A percentile compares a stretch with the other conserved stretches of the same genome.
phyloP scores from a whole-genome alignment of 306 rosid genomes.

The Cajanus cajan region DNA sequence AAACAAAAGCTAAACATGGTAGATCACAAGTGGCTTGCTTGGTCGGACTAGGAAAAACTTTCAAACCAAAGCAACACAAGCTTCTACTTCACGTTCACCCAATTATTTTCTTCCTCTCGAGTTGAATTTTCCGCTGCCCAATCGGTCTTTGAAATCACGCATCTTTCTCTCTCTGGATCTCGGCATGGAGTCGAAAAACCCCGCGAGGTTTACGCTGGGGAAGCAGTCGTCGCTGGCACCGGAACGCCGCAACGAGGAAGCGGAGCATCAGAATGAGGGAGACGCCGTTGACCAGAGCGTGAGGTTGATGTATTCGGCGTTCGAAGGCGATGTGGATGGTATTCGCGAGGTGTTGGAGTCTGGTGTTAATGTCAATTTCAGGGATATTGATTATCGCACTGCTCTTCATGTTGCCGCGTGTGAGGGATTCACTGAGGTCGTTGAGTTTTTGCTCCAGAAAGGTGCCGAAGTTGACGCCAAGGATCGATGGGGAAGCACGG shows the following conservation, averaged over 20 bases:
- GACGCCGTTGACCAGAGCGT: slow-evolving; percentile 60
- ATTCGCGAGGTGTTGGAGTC: slow-evolving; percentile 63
- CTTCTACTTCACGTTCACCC: background rate
- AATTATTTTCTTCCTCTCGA: background rate
- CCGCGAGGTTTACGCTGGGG: slow-evolving; percentile 62
- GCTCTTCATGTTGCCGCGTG: slow-evolving; percentile 92
- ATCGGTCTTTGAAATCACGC: slow-evolving; percentile 9
- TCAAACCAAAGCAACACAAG: background rate
- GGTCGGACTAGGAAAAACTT: background rate
- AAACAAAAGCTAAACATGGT: background rate
- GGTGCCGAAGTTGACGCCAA: slow-evolving; percentile 70
- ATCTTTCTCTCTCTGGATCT: background rate
- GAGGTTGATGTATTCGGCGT: slow-evolving; percentile 76
- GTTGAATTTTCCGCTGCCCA: background rate
- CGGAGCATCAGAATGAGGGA: slow-evolving; percentile 6
- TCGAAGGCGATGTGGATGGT: slow-evolving; percentile 82
- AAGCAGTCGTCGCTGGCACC: slow-evolving; percentile 94
- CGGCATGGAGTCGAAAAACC: slow-evolving; percentile 61
- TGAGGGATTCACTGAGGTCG: slow-evolving; percentile 72
- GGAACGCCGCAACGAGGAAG: slow-evolving; percentile 31
- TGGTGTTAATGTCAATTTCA: slow-evolving; percentile 71
- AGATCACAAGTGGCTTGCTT: background rate
- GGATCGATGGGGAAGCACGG: slow-evolving; percentile 99
- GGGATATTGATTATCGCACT: slow-evolving; percentile 75
- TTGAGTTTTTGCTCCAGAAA: slow-evolving; percentile 64